These are phyloP conservation scores for Metschnikowia kofuensis DNA, from an alignment of 805 yeast species.

Conservation along the genomic window DNA sequence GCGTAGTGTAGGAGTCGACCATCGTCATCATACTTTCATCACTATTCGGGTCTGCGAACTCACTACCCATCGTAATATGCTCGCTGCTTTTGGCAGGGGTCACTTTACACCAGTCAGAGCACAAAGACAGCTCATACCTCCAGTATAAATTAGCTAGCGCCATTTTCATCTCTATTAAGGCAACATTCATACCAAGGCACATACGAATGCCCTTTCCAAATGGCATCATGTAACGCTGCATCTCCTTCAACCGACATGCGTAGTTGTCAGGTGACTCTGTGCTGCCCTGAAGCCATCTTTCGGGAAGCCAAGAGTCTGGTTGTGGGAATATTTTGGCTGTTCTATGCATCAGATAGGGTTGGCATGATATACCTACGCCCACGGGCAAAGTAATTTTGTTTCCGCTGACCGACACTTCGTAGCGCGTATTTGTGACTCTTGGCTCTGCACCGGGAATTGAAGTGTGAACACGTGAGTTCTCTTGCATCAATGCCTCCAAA, in stretches of 20 bases:
- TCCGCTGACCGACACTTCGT: conserved; percentile 16
- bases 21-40: conserved; percentile 52
- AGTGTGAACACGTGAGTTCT: conserved; percentile 59
- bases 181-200: conserved; percentile 73
- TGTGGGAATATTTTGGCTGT: conserved; percentile 47
- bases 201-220: conserved; percentile 73
- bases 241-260: conserved; percentile 36
- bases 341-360: conserved; percentile 65
- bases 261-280: conserved; percentile 32
- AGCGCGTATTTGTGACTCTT: conserved; percentile 39
- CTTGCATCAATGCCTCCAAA: conserved; percentile 60
- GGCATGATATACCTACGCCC: conserved; percentile 58
- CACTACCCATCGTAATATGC: conserved; percentile 17
- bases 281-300: conserved; percentile 53
- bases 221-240: conserved; percentile 57
- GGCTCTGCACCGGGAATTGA: conserved; percentile 79
- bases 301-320: conserved; percentile 54
- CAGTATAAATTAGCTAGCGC: conserved; percentile 52
- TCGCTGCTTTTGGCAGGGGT: conserved; percentile 12
- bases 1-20: conserved; percentile 55
- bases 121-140: conserved; percentile 40
- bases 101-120: conserved; percentile 44
- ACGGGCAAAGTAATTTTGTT: conserved; percentile 38
- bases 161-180: conserved; percentile 62
- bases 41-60: conserved; percentile 15